phyloP scores from a whole-genome alignment of 495 filamentous ascomycete genomes.

The Aspergillus nanangensis region DNA sequence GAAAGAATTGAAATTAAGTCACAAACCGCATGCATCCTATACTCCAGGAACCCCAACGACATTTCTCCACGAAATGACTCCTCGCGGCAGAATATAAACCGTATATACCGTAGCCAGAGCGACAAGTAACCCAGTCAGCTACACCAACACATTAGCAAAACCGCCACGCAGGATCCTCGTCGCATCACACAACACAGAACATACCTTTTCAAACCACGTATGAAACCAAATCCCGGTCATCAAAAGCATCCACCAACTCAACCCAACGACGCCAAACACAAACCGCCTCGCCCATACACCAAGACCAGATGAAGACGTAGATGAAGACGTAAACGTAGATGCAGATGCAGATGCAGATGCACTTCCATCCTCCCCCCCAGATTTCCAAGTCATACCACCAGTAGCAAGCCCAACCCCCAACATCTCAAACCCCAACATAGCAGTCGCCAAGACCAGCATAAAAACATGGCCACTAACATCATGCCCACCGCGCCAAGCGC shows the following conservation, averaged over 20 bases:
- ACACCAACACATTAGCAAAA: not conserved
- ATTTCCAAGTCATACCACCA: slow-evolving; percentile 44
- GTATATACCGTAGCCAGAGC: slow-evolving; percentile 64
- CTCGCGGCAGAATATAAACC: slow-evolving; percentile 74
- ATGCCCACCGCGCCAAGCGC: slow-evolving; percentile 82
- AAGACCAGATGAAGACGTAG: too few relatives aligned
- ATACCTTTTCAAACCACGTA: slow-evolving; percentile 95
- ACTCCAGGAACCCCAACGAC: slow-evolving; percentile 76
- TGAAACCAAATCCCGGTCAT: slow-evolving; percentile 99
- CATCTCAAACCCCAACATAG: slow-evolving; percentile 74
- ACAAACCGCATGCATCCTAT: slow-evolving; percentile 27
- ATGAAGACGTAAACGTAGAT: too few relatives aligned
- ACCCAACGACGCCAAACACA: slow-evolving; percentile 40
- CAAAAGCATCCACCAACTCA: slow-evolving; percentile 90
- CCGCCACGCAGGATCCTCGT: too few relatives aligned
- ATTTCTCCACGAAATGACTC: slow-evolving; percentile 54
- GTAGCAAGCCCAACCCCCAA: slow-evolving; percentile 51
- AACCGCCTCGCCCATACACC: slow-evolving; percentile 47
- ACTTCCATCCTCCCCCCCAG: too few relatives aligned
- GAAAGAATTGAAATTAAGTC: too few relatives aligned
- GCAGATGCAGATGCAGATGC: too few relatives aligned
- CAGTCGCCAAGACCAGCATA: slow-evolving; percentile 76
- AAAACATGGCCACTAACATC: slow-evolving; percentile 97
- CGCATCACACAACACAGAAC: too few relatives aligned
- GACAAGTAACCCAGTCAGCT: slow-evolving; percentile 32